Base-by-base conservation (phyloP, 192 early-diverging fungal species). In the Umbelopsis ramanniana region DNA sequence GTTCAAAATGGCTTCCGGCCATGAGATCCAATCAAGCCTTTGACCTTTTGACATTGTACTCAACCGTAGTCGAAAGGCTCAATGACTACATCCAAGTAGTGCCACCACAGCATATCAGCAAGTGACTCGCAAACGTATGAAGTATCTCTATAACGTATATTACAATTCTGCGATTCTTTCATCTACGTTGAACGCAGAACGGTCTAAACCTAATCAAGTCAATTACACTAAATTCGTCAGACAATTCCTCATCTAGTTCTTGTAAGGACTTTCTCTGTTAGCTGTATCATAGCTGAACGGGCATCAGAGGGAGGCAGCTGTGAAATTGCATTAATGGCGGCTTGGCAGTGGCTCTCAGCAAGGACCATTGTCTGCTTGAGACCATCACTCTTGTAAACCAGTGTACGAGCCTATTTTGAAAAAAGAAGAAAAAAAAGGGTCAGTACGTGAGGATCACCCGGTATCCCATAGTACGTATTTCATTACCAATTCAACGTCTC, bases 251-350 rank as follows among this genome's bases (percentile, higher is more conserved):
- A 97, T 77, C 92, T 95, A 52, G 86, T 92, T 67, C 97, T 84
- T 0, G 89, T 93, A 26, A 96, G 74, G 46, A 97, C 89, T 38
- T 95, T 90, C 24, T 92, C 74, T 7, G 95, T 93, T 17, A 98
- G 77, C 40, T 92, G 84, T 15, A 94, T 87, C 29, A 98, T 76
- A 0, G 96, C 94, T 17, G 89, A 78, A 46, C 88, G 78, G 11
- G 97, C 96, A 37, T 88, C 82, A 0, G 92, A 94, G 35, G 84
- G 76, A 3, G 94, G 94, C 53, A 97, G 76, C 43, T 84, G 69
- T 17, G 77, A 55, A 33, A 97, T 78, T 10, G 93, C 90, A 37
- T 90, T 82, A 22, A 87, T 84, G 11, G 97, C 96, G 17, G 83
- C 82, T 52, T 89, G 84, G 73, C 92, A 93, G 75, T 95, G 95